Evolutionary conservation across 495 filamentous ascomycete genomes (phyloP).

Genomic region (Pseudomonodictys pantanalensis): DNA sequence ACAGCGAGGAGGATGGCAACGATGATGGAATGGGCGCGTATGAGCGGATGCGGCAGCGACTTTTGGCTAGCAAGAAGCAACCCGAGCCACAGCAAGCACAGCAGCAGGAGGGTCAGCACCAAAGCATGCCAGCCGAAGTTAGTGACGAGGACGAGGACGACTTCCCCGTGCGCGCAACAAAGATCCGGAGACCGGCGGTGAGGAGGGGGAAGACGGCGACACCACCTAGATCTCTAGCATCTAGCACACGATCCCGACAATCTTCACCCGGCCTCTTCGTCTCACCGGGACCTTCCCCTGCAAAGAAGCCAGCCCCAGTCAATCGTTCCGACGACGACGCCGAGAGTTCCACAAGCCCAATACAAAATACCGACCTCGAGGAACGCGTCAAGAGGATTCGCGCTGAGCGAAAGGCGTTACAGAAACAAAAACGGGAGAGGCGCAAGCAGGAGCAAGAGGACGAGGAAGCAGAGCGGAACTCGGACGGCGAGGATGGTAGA

Average conservation of each 20-base stretch:
- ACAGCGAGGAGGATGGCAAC: conserved; percentile 1
- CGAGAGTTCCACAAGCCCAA: background rate
- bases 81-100: background rate
- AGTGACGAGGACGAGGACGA: conserved; percentile 27
- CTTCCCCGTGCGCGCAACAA: conserved; percentile 13
- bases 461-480: conserved; percentile 13
- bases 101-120: background rate
- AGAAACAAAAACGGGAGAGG: conserved; percentile 13
- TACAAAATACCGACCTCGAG: conserved; percentile 8
- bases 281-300: conserved; percentile 19
- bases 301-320: background rate
- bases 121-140: background rate
- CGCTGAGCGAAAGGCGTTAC: conserved; percentile 10
- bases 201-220: background rate
- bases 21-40: conserved; percentile 18
- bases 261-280: conserved; percentile 33
- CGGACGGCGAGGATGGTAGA: conserved; percentile 28
- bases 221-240: conserved; percentile 7
- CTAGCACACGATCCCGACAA: conserved; percentile 10
- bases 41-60: conserved; percentile 11
- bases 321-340: background rate
- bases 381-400: conserved; percentile 24
- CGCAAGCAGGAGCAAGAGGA: background rate
- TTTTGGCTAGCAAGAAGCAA: background rate
- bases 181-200: background rate